Base-by-base conservation (phyloP, 23 red algal species). In the Gracilariopsis chorda region DNA sequence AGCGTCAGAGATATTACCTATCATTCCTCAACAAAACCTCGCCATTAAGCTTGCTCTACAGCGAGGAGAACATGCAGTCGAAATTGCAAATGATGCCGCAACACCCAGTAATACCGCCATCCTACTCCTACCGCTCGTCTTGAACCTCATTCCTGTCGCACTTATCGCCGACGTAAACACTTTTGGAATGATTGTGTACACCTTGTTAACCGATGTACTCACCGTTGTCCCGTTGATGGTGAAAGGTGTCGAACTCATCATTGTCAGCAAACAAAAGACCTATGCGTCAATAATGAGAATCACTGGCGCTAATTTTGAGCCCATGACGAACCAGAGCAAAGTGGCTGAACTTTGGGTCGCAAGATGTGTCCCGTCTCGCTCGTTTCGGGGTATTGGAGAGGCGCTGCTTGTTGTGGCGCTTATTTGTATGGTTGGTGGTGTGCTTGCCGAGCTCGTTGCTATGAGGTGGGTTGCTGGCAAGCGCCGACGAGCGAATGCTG, bases 41-140 rank as follows among this genome's bases (percentile, higher is more conserved):
- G 83, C 83, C 51, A 28, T 88, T 11, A 44, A 52, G 19, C 33
- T 53, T 25, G 83, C 83, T 25, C 65, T 88, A 33, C 33, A 75
- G 6, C 46, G 48, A 42, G 68, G 83, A 46, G 63, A 88, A 28
- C 64, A 75, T 41, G 46, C 36, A 16, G 42, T 42, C n/a, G 47
- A 76, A 46, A 62, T 67, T 35, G 83, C 83, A 17, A 51, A 40
- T 41, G 83, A 88, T 20, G 83, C 83, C 47, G 52, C 68, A 23
- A 88, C 83, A 2, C 44, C 83, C 4, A 88, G 83, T 49, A 88
- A 88, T 32, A 72, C 75, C n/a, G 83, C 64, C 49, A 88, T 88
- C 13, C 63, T 88, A 4, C 63, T 64, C 2, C 24, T 88, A 45
- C 83, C 83, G 51, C 45, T 88, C 2, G 83, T 51, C 45, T 51